Base-by-base conservation (phyloP, 2,329 filamentous ascomycete genomes). In the Alternaria sp. region DNA sequence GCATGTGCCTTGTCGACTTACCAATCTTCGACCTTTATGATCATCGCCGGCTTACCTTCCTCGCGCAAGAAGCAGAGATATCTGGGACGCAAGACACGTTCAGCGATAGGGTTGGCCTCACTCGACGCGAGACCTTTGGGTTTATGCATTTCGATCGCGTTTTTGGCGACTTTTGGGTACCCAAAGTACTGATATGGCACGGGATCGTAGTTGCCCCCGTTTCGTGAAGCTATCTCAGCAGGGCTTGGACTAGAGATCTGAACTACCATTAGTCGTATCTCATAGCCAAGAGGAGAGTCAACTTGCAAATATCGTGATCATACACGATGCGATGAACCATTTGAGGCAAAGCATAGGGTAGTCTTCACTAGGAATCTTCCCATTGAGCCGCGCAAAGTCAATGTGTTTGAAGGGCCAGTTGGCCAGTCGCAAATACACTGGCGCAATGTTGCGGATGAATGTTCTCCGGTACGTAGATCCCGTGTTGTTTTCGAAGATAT, bases 321-420 rank as follows among this genome's bases (percentile, higher is more conserved):
- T 7, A 63, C 71, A 55, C 57, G 68, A 68, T 1, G 73, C 63
- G 42, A 71, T 20, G 36, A 77, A 69, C 71, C 72, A 77, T 46
- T 77, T 76, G 6, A 68, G 60, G 51, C 64, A 66, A 9, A 75
- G 60, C 64, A 72, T 59, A 0, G 68, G 63, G 43, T 65, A 61
- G 38, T 75, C 72, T 51, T 71, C 66, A 41, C 61, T 66, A 0
- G 68, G 67, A 8, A 64, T 62, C 5, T 66, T 65, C 1, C 65
- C 68, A 8, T 58, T 48, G 48, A 69, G 67, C 9, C 55, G 60
- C 28, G 57, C 12, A n/a, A 68, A 72, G 24, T 75, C 65, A 11
- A 76, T 56, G 39, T 75, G 72, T 18, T 65, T 69, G 24, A 71
- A 68, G 1, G 73, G 73, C 74, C 74, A 77, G 18, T 75, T 72